These are phyloP conservation scores for Erodium chrysanthum DNA, from an alignment of 441 rosid species.

Conservation along the genomic window DNA sequence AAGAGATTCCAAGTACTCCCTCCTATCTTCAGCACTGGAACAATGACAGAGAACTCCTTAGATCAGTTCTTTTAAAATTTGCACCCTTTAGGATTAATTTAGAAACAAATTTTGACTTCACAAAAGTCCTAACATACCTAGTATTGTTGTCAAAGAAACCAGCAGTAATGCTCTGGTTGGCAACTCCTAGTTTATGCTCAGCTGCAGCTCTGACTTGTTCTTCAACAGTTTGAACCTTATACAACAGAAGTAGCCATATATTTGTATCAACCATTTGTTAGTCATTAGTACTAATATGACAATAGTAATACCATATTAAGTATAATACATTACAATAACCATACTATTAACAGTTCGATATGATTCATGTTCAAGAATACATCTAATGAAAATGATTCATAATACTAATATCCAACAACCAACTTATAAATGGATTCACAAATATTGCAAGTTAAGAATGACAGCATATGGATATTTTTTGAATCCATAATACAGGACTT, in stretches of 20 bases:
- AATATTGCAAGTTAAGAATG: background rate
- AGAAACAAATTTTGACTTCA: constrained; percentile 9
- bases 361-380: background rate
- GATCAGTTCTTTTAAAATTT: constrained; percentile 11
- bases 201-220: constrained; percentile 95
- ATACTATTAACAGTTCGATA: background rate
- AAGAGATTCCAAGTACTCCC: constrained; percentile 85
- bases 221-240: constrained; percentile 83
- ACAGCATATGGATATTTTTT: background rate
- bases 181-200: constrained; percentile 93
- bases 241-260: constrained; percentile 12
- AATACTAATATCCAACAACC: background rate
- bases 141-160: constrained; percentile 93
- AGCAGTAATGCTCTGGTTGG: constrained; percentile 94
- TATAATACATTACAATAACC: background rate
- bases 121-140: constrained; percentile 34
- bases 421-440: background rate
- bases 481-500: too few relatives aligned
- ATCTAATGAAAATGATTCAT: background rate
- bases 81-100: background rate
- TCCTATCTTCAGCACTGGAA: constrained; percentile 85
- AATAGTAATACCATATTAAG: background rate
- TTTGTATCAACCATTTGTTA: background rate
- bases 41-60: constrained; percentile 14
- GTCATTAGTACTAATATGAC: background rate